Evolutionary conservation across 805 yeast genomes (phyloP).

Genomic region (Teunomyces pallodes): DNA sequence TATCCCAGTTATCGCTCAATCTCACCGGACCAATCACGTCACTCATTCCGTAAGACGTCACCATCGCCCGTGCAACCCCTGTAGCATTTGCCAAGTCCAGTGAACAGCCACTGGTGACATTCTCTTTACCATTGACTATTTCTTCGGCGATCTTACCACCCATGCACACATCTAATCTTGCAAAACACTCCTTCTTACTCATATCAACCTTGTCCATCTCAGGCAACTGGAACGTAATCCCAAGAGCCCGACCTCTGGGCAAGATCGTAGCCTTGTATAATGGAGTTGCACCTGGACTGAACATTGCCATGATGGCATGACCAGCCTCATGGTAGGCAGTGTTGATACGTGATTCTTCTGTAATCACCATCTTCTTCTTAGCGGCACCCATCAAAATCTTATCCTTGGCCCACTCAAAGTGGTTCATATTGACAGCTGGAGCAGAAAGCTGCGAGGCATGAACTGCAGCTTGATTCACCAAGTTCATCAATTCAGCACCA

Average conservation of each 20-base stretch:
- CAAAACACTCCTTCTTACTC: conserved; percentile 84
- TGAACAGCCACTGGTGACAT: conserved; percentile 94
- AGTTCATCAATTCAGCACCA: conserved; percentile 96
- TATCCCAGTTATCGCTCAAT: conserved; percentile 86
- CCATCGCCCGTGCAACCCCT: conserved; percentile 92
- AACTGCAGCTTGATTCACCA: conserved; percentile 97
- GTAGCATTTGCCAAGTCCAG: conserved; percentile 91
- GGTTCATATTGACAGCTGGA: conserved; percentile 81
- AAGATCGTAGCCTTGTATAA: conserved; percentile 94
- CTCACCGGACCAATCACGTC: conserved; percentile 90
- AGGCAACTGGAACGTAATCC: conserved; percentile 95
- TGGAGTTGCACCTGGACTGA: conserved; percentile 90
- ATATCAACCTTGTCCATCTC: conserved; percentile 97
- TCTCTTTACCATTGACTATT: conserved; percentile 82
- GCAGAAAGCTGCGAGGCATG: conserved; percentile 94
- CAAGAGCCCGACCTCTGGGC: conserved; percentile 95
- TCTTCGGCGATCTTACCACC: conserved; percentile 99
- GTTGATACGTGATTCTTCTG: conserved; percentile 88
- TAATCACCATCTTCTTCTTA: conserved; percentile 93
- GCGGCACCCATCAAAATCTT: conserved; percentile 98
- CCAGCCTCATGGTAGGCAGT: conserved; percentile 99
- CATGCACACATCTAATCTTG: conserved; percentile 95
- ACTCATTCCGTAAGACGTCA: conserved; percentile 94
- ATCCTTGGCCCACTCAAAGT: conserved; percentile 99
- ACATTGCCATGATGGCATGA: conserved; percentile 97